Base-by-base conservation (phyloP, 31 red algal species). In the Odonthalia washingtoniensis region DNA sequence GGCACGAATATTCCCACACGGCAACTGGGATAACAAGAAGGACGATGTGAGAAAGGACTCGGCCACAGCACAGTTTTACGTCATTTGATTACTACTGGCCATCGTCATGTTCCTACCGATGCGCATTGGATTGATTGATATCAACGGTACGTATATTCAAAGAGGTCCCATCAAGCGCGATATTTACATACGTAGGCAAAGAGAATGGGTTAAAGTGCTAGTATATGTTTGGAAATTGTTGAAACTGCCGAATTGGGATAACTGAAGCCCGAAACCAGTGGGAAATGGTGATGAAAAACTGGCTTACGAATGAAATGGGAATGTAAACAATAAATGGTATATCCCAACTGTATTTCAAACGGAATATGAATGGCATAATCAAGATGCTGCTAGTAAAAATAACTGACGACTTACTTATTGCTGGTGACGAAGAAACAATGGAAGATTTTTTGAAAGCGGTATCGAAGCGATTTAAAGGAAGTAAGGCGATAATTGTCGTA, bases 201-300 rank as follows among this genome's bases (percentile, higher is more conserved):
- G 49, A 57, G 49, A 57, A 57, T 57, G 49, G 49, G 49, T n/a
- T n/a, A n/a, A n/a, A n/a, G n/a, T n/a, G n/a, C n/a, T n/a, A n/a
- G n/a, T n/a, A n/a, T 5, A 32, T 4, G 46, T 80, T 14, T 88
- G 85, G 85, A 77, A 70, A 31, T 40, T 88, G 5, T 5, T 44
- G 3, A 38, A 0, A 0, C 85, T 88, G 16, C 72, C 74, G 42
- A 69, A 88, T n/a, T 1, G 85, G 72, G 0, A 88, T 77, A 17
- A 28, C 46, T 12, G 85, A 88, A 30, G 74, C 85, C 32, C 74
- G 0, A 16, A 0, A 62, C 34, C 85, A 88, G 42, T 64, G 77
- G 77, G 28, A 17, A 27, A 63, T 4, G 14, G 37, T 31, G 4
- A 63, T 63, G 28, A 74, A 88, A 70, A 14, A 78, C 30, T 77